These are phyloP conservation scores for Malus hybrid DNA, from an alignment of 331 rosid species.

Conservation along the genomic window DNA sequence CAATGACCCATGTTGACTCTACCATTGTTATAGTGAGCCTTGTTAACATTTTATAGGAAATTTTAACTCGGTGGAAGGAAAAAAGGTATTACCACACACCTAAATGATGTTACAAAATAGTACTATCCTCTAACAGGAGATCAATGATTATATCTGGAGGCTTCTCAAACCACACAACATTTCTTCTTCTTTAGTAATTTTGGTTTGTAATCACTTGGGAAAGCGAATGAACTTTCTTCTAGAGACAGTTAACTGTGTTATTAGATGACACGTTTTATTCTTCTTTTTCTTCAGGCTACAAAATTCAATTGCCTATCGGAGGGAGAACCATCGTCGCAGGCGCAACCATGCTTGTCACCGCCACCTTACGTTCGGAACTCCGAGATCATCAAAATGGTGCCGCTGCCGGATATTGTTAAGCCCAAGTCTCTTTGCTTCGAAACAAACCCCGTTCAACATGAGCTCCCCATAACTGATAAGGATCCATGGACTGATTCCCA, in stretches of 20 bases:
- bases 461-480: slow-evolving; percentile 20
- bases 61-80: not conserved
- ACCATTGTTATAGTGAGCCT: not conserved
- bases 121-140: not conserved
- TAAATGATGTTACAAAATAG: not conserved
- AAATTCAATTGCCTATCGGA: slow-evolving; percentile 42
- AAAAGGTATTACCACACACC: no score
- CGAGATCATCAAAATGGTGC: slow-evolving; percentile 35
- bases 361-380: slow-evolving; percentile 27
- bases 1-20: no score
- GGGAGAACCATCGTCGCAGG: slow-evolving; percentile 43
- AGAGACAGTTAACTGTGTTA: not conserved
- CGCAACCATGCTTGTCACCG: slow-evolving; percentile 25
- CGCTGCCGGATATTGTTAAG: slow-evolving; percentile 44
- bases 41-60: not conserved
- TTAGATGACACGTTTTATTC: not conserved
- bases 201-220: no score
- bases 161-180: no score
- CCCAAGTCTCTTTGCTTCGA: slow-evolving; percentile 19
- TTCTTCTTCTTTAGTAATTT: no score
- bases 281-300: slow-evolving; percentile 27
- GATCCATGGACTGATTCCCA: slow-evolving; percentile 19
- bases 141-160: no score
- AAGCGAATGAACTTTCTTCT: no score
- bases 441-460: slow-evolving; percentile 20